Evolutionary conservation across 495 filamentous ascomycete species (phyloP), one percentile per base, ranked within the genome.

Genomic region (Cercophora scortea): DNA sequence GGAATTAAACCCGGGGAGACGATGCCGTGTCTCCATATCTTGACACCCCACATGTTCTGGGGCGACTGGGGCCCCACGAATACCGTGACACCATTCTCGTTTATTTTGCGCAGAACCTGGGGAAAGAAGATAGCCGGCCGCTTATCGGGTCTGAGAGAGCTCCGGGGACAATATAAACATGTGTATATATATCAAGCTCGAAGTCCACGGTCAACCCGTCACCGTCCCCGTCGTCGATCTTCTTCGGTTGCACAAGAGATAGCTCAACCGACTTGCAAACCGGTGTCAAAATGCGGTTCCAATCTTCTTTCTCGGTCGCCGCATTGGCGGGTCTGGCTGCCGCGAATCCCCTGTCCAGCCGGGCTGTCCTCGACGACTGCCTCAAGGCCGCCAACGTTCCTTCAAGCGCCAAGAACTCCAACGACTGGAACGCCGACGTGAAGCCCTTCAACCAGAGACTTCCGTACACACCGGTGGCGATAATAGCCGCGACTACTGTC

Each of bases 321-420:
- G 43, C 57, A 10, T 50, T 50, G 40, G 57, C 49, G 10, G 48
- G 42, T 41, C 17, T 58, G 39, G 60, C 51, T n/a, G 52, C 50
- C 9, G 60, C 57, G 34, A 54, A 55, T 6, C 56, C 59, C 9
- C 50, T 64, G 1, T 36, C 48, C 25, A 64, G 61, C 51, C 52
- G 59, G 33, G 69, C 69, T 42, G 65, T 62, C 39, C 53, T 76
- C 38, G 65, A 71, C 45, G 71, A 73, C 47, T 76, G 73, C 47
- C 61, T 76, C 18, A 57, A 61, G 18, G 45, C 63, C 10, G 62
- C 67, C 41, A 49, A 52, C 4, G 70, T 73, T 19, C 61, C 57
- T 0, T 58, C 62, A 38, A 65, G 70, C 53, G 50, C 58, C 11
- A 51, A 55, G 19, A 61, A 61, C 47, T 73, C 69, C 1, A 56